Evolutionary conservation across 176 grass and related monocot species (phyloP).

Genomic region (Echinochloa phyllopogon): DNA sequence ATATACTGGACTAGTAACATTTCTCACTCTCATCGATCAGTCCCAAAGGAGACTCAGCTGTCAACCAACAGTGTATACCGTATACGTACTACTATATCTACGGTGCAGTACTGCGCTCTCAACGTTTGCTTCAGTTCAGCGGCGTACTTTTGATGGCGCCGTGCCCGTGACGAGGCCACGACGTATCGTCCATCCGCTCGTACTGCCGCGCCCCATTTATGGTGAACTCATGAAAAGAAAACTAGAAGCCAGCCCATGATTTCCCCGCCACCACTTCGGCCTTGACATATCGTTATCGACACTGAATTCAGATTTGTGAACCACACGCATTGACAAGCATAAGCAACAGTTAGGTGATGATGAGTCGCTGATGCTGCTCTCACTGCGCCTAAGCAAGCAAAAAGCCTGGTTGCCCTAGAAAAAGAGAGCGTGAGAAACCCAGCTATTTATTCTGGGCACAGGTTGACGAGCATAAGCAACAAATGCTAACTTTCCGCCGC

Average conservation of each 20-base stretch:
- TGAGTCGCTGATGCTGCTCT: neutral
- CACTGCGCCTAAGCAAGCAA: neutral
- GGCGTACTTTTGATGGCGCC: neutral
- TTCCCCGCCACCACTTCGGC: neutral
- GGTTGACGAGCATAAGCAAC: conserved; percentile 16
- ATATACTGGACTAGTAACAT: neutral
- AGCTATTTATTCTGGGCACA: neutral
- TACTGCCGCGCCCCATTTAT: neutral
- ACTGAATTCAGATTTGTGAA: neutral
- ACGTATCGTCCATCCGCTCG: neutral
- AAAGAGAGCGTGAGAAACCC: neutral
- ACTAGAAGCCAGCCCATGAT: neutral
- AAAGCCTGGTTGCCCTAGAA: neutral
- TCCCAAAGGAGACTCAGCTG: neutral
- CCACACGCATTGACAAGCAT: conserved; percentile 30
- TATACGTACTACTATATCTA: no score
- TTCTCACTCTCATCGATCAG: no score
- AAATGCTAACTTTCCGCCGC: conserved; percentile 38
- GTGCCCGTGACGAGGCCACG: neutral
- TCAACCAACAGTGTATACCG: neutral
- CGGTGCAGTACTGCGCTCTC: neutral
- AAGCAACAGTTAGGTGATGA: neutral
- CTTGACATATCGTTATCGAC: neutral
- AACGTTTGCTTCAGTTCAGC: neutral
- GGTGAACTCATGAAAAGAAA: neutral